These are phyloP conservation scores for Plasmodium cynomolgi DNA, from an alignment of 169 alveolate genomes.

Conservation along the genomic window DNA sequence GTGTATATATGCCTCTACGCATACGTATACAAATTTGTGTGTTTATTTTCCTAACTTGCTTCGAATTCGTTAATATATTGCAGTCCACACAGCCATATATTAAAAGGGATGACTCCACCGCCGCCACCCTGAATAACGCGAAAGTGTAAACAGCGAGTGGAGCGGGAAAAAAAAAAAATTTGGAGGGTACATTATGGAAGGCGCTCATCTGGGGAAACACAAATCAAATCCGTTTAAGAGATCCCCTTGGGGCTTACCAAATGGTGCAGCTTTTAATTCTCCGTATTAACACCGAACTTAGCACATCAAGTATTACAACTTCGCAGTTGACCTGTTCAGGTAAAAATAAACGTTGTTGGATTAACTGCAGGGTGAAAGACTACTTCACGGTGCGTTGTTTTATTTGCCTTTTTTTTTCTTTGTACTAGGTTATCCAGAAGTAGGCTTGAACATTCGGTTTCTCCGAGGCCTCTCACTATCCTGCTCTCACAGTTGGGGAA, in stretches of 20 bases:
- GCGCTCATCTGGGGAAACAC: background rate
- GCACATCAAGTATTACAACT: conserved; percentile 60
- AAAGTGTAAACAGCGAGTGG: background rate
- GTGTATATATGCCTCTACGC: background rate
- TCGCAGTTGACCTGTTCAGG: conserved; percentile 49
- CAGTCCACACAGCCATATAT: conserved; percentile 50
- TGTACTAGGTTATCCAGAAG: conserved; percentile 45
- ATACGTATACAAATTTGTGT: background rate
- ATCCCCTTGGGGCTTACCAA: conserved; percentile 17
- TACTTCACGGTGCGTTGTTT: background rate
- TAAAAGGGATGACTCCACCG: conserved; percentile 63
- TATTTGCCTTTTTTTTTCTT: background rate
- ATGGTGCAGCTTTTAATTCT: conserved; percentile 55
- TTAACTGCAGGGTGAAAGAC: background rate
- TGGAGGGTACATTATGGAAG: background rate
- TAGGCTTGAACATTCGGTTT: conserved; percentile 34
- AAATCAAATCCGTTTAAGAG: background rate
- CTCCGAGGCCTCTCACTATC: conserved; percentile 52
- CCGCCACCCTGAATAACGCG: conserved; percentile 35
- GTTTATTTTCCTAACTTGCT: conserved; percentile 42
- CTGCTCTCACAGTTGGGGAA: conserved; percentile 6
- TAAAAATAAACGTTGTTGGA: background rate
- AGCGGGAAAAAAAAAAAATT: background rate
- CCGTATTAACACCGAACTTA: conserved; percentile 70
- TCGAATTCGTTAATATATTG: conserved; percentile 55